Evolutionary conservation across 768 basidiomycete genomes (phyloP).

Genomic region (Russula sp.): DNA sequence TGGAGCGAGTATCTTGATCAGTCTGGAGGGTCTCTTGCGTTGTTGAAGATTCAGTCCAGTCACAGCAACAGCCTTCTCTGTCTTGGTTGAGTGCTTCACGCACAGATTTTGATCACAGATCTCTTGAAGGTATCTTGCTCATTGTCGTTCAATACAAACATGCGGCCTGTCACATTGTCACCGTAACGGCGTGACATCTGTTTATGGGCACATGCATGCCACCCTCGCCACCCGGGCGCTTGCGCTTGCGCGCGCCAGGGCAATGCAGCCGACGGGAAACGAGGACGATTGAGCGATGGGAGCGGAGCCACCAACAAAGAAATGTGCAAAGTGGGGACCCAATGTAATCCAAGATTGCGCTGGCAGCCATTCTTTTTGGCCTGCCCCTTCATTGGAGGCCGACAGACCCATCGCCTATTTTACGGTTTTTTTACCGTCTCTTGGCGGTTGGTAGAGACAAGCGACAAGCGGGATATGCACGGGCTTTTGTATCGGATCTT

Average conservation of each 20-base stretch:
- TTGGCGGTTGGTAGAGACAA: conserved; percentile 2
- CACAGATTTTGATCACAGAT: conserved; percentile 21
- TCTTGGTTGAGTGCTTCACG: conserved; percentile 19
- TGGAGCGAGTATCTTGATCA: conserved; percentile 15
- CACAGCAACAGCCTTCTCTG: conserved; percentile 16
- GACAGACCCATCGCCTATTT: not conserved
- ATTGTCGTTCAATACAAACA: conserved; percentile 24
- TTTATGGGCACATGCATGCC: conserved; percentile 21
- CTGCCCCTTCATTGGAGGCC: not conserved
- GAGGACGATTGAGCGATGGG: conserved; percentile 15
- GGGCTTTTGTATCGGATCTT: conserved; percentile 18
- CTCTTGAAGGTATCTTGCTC: conserved; percentile 27
- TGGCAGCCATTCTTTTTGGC: not conserved
- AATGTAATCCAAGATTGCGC: not conserved
- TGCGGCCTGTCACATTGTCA: conserved; percentile 26
- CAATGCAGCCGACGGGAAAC: not conserved
- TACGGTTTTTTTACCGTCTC: not conserved
- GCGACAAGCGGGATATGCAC: not conserved
- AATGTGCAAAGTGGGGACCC: not conserved
- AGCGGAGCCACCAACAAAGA: not conserved
- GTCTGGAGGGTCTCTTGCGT: conserved; percentile 19
- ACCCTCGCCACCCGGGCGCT: conserved; percentile 3
- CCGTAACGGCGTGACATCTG: conserved; percentile 24
- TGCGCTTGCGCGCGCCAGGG: conserved; percentile 4
- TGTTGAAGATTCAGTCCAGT: conserved; percentile 25